Conservation (phyloP, 139 green algal genomes). For the Chlorella sp. region DNA sequence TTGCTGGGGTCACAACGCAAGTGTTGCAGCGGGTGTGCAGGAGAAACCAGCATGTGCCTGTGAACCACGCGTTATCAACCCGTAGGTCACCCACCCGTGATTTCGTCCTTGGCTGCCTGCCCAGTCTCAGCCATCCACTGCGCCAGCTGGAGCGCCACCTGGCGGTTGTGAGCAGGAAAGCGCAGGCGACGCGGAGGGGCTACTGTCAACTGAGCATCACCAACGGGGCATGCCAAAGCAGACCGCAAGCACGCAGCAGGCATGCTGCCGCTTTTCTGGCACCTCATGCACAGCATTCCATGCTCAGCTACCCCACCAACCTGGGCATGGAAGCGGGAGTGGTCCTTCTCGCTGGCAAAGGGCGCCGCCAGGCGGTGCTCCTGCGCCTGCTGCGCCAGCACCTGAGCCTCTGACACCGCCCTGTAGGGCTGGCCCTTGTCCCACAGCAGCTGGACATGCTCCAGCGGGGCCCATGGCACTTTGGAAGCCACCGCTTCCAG, state of each 20-base stretch:
- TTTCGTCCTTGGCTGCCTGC: slow-evolving; percentile 74
- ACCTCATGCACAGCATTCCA: no score
- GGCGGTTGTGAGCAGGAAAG: not conserved
- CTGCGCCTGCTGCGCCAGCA: slow-evolving; percentile 26
- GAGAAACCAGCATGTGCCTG: no score
- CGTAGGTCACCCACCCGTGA: slow-evolving; percentile 56
- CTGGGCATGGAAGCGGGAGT: slow-evolving; percentile 15
- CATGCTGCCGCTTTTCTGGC: no score
- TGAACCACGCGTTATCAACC: no score
- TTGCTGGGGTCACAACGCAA: no score
- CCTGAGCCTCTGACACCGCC: slow-evolving; percentile 57
- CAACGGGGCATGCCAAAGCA: not conserved
- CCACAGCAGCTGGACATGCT: slow-evolving; percentile 88
- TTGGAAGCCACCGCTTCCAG: slow-evolving; percentile 78
- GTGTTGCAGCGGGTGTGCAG: no score
- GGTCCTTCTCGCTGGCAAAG: slow-evolving; percentile 10
- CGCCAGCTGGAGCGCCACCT: slow-evolving; percentile 79
- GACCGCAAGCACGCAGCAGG: not conserved
- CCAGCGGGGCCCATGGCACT: slow-evolving; percentile 66
- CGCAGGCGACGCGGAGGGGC: not conserved
- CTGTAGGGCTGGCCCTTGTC: slow-evolving; percentile 61
- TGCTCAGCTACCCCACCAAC: not conserved
- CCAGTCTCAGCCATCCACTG: slow-evolving; percentile 82
- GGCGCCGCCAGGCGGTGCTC: slow-evolving; percentile 23
- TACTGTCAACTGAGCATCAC: not conserved